Evolutionary conservation across 352 stramenopile genomes (phyloP), one percentile per base, ranked within the genome.

Genomic region (Phytophthora pseudosyringae): DNA sequence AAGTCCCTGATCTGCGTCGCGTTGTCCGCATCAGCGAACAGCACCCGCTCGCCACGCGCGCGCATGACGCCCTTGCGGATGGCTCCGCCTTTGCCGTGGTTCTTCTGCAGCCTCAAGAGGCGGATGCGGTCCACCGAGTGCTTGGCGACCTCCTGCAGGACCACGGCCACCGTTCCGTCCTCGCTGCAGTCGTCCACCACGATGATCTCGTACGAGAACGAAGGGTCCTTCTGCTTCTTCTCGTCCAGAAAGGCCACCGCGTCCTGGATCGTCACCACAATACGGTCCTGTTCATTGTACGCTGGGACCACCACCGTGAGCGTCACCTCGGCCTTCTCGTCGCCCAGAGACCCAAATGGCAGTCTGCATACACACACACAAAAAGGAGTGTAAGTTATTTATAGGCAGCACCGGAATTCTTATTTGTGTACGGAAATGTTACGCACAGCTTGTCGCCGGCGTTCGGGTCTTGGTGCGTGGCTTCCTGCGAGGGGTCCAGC

Each of bases 261-360:
- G 46, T 91, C 89, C 50, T 95, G 60, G 10, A 99, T 75, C 69
- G 97, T 99, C 45, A 91, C 85, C 3, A 91, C 70, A 60, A 99
- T 92, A 32, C 96, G 85, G 36, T 98, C 73, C 67, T 97, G 67
- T 67, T 99, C 96, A 64, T 99, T 98, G 78, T 96, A 98, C 26
- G 96, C 96, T 12, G 96, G 95, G 33, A 99, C 88, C 44, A 99
- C 82, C 16, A 99, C 83, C 11, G 88, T 97, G 29, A 99, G 68
- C 45, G 87, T 80, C 28, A 86, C 59, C 26, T 76, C 68, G 1
- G 84, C 50, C 26, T 62, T 48, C 38, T 90, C 81, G 45, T 93
- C 78, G 0, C 81, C 64, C 29, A 94, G 61, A 29, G 83, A 92
- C 4, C 64, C 78, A 53, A 94, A 94, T 56, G 64, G 51, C 18